Conservation (phyloP, 2,329 filamentous ascomycete genomes). For the Claviceps africana region DNA sequence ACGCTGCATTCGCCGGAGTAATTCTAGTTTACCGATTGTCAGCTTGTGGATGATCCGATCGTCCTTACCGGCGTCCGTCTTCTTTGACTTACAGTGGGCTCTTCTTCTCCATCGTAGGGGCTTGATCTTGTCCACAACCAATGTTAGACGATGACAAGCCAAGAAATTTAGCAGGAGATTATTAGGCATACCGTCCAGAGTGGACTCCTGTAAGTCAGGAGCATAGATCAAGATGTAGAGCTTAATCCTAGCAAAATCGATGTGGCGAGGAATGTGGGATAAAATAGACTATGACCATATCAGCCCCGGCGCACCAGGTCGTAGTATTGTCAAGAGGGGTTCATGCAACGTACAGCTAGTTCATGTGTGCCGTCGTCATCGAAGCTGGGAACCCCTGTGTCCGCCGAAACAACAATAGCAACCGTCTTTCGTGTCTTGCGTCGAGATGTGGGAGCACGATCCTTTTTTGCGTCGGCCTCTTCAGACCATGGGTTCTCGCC, state of each 20-base stretch:
- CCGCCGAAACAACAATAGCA: conserved; percentile 78
- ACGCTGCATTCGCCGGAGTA: conserved; percentile 41
- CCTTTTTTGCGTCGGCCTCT: conserved; percentile 59
- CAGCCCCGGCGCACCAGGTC: conserved; percentile 2
- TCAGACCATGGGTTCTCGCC: conserved; percentile 86
- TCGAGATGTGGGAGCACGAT: conserved; percentile 23
- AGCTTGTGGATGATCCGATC: not conserved
- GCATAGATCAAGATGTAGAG: conserved; percentile 85
- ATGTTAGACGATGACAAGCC: conserved; percentile 85
- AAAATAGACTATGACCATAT: conserved; percentile 53
- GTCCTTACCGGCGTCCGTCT: no score
- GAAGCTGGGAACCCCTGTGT: conserved; percentile 43
- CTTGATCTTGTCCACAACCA: conserved; percentile 55
- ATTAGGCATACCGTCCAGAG: conserved; percentile 35
- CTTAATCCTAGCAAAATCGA: conserved; percentile 58
- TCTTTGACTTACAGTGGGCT: conserved; percentile 37
- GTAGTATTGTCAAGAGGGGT: not conserved
- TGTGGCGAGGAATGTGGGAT: conserved; percentile 69
- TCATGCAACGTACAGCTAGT: conserved; percentile 56
- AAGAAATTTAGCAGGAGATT: conserved; percentile 48
- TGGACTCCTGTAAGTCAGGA: conserved; percentile 58
- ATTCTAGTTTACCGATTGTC: not conserved
- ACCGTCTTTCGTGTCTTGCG: conserved; percentile 57
- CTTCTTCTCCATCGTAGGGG: conserved; percentile 49
- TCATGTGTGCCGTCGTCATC: conserved; percentile 53